phyloP scores from a whole-genome alignment of 2,329 filamentous ascomycete species.

The Verticillium longisporum region DNA sequence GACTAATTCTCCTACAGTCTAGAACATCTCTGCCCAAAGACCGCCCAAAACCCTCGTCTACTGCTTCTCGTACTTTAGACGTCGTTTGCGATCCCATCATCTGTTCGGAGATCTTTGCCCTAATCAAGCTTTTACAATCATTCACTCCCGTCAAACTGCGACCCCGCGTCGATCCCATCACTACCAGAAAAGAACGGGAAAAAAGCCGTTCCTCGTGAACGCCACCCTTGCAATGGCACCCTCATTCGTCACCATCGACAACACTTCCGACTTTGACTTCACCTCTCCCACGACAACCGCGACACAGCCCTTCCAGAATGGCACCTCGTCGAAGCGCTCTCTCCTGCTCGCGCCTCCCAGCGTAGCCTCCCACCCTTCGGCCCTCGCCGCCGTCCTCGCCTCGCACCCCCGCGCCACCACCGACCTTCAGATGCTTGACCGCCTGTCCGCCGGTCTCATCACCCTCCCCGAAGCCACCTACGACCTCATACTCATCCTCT shows the following conservation, averaged over 20 bases:
- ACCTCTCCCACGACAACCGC: conserved; percentile 17
- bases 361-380: conserved; percentile 76
- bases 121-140: too few species aligned
- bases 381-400: conserved; percentile 63
- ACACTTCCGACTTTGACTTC: conserved; percentile 45
- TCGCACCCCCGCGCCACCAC: conserved; percentile 68
- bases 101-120: not conserved
- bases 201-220: not conserved
- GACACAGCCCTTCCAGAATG: not conserved
- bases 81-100: not conserved
- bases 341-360: conserved; percentile 88
- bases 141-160: too few species aligned
- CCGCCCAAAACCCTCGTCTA: not conserved
- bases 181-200: too few species aligned
- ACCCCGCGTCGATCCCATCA: too few species aligned
- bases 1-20: conserved; percentile 7
- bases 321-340: conserved; percentile 46
- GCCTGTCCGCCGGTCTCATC: conserved; percentile 75
- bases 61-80: not conserved
- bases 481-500: conserved; percentile 76
- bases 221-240: conserved; percentile 36
- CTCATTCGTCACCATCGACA: conserved; percentile 47
- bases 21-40: conserved; percentile 2
- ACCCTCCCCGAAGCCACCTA: conserved; percentile 71
- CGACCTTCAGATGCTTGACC: conserved; percentile 97